Percentiles rank a stretch among this genome's conserved stretches.
Conservation (phyloP, 108 stramenopile species). For the Skeletonema grethae region DNA sequence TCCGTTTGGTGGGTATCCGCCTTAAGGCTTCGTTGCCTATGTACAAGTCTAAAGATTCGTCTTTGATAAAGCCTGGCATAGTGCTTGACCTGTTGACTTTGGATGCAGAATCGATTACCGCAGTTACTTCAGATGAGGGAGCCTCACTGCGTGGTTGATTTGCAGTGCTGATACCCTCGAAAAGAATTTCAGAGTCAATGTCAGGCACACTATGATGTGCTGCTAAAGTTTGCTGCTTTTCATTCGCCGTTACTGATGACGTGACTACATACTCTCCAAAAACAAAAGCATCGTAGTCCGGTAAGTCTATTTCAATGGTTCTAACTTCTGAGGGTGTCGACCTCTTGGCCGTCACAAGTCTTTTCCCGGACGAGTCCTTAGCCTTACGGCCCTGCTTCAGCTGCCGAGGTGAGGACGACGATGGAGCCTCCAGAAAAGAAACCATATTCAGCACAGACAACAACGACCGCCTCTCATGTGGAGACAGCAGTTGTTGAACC, state of each 20-base stretch:
- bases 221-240: not conserved
- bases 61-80: conserved; percentile 73
- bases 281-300: conserved; percentile 2
- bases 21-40: conserved; percentile 3
- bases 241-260: not conserved
- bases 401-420: not conserved
- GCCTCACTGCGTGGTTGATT: not conserved
- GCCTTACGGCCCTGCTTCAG: not conserved
- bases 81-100: conserved; percentile 59
- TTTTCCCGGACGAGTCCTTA: not conserved
- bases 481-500: not conserved
- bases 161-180: conserved; percentile 15
- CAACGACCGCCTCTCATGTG: not conserved
- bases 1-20: conserved; percentile 14
- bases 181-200: conserved; percentile 24
- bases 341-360: conserved; percentile 1
- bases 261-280: conserved; percentile 4
- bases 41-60: conserved; percentile 18
- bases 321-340: not conserved
- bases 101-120: not conserved
- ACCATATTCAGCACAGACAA: conserved; percentile 15
- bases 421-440: conserved; percentile 16
- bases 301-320: conserved; percentile 12
- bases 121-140: not conserved
- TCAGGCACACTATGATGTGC: conserved; percentile 5